phyloP scores from a whole-genome alignment of 805 yeast genomes.

The Candida incommunis region DNA sequence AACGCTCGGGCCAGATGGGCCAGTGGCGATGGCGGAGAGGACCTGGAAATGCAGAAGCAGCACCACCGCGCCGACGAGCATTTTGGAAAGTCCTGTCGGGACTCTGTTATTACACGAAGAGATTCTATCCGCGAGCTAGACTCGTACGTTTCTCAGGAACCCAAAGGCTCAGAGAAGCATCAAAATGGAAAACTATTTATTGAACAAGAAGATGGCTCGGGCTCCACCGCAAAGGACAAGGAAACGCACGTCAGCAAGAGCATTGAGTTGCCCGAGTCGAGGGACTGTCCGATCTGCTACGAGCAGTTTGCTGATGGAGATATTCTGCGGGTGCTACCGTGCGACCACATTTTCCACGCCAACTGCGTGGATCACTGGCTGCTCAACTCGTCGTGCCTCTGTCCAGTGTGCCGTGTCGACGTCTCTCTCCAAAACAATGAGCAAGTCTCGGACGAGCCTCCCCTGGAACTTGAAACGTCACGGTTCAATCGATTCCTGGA shows the following conservation, averaged over 20 bases:
- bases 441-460: conserved; percentile 10
- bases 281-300: conserved; percentile 63
- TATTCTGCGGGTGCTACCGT: conserved; percentile 47
- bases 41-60: not conserved
- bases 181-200: too few relatives aligned
- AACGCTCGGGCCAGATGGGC: not conserved
- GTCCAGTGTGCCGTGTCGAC: conserved; percentile 76
- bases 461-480: conserved; percentile 11
- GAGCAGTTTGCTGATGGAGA: conserved; percentile 54
- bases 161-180: not conserved
- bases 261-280: not conserved
- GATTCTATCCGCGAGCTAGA: too few relatives aligned
- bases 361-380: conserved; percentile 79
- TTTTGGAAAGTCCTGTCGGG: too few relatives aligned
- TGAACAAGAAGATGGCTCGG: not conserved
- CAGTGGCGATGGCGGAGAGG: not conserved
- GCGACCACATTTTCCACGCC: conserved; percentile 75
- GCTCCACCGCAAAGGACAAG: conserved; percentile 1
- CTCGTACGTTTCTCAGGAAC: not conserved
- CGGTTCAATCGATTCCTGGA: conserved; percentile 17
- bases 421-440: conserved; percentile 17
- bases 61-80: not conserved
- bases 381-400: conserved; percentile 56
- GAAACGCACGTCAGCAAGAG: not conserved
- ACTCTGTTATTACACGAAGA: too few relatives aligned